These are phyloP conservation scores for Alternaria brassicae DNA, from an alignment of 2,329 filamentous ascomycete species.

Conservation along the genomic window DNA sequence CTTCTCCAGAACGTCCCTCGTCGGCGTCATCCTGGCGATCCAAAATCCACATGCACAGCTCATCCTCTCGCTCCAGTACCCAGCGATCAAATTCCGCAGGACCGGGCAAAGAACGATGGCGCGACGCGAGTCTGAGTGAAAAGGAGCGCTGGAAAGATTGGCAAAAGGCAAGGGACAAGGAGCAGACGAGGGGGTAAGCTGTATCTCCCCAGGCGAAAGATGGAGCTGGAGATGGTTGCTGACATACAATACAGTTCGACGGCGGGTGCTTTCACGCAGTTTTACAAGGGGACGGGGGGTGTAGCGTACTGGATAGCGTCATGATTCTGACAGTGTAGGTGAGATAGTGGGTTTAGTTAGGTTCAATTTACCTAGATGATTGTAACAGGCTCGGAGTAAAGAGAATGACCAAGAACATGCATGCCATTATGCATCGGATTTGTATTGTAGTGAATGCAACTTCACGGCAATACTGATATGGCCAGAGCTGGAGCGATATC, in stretches of 20 bases:
- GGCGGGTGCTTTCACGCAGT: constrained; percentile 13
- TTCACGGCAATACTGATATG: not conserved
- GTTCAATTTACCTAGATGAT: too few species aligned
- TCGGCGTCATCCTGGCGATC: constrained; percentile 16
- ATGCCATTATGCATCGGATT: too few species aligned
- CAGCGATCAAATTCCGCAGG: not conserved
- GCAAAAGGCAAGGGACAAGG: constrained; percentile 35
- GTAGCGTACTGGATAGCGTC: not conserved
- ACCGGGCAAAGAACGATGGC: constrained; percentile 32
- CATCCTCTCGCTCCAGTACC: not conserved
- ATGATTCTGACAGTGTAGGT: not conserved
- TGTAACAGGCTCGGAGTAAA: too few species aligned
- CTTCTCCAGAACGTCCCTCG: not conserved
- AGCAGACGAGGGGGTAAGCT: constrained; percentile 22
- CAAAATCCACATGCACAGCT: constrained; percentile 9
- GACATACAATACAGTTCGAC: constrained; percentile 14
- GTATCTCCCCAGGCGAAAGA: not conserved
- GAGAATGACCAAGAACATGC: too few species aligned
- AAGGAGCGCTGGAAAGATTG: constrained; percentile 39
- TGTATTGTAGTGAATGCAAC: too few species aligned
- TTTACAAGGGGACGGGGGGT: not conserved
- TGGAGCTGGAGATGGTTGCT: not conserved
- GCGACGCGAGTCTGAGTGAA: constrained; percentile 30
- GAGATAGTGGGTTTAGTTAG: too few species aligned
- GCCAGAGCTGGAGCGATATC: not conserved